Base-by-base conservation (phyloP, 306 rosid genomes). In the Pterocarpus santalinus region DNA sequence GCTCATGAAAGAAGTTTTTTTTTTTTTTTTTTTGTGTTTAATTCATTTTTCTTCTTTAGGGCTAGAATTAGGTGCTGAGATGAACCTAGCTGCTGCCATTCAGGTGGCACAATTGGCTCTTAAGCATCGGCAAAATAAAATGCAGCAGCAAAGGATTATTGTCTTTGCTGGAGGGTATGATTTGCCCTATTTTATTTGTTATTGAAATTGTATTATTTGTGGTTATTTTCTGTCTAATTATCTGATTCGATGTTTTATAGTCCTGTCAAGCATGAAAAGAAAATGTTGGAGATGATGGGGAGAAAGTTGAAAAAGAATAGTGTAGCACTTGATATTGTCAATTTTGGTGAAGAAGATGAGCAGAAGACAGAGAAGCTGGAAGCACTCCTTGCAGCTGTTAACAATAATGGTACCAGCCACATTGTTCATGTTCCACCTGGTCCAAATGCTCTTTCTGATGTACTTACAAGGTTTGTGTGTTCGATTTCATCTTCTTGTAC, bases 101-200 rank as follows among this genome's bases (percentile, higher is more conserved):
- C 99, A 93, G 87, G 97, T 95, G 84, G 98, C 99, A 68, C 98
- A 95, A 75, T 85, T 95, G 86, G 99, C 99, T 55, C 94, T 95
- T 65, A 95, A 95, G 87, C 98, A 95, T 88, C 91, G 99, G 39
- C 99, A 95, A 85, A 95, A 93, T 85, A 95, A 95, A 86, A 93
- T 93, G 65, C 99, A 95, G 88, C 99, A 95, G 66, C 99, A 95
- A 80, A 88, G 99, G 79, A 95, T 95, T 81, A 90, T 95, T 57
- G 92, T 95, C 80, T 93, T 95, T 77, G 92, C 90, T 76, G 99
- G 98, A 88, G 92, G 99, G 99, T 93, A 33, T 46, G 17, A 22
- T 22, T 22, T 22, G 28, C 28, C 28, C 28, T 22, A 22, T 22
- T 22, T 22, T 22, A 22, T 22, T 0, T 22, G 28, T 22, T 22